A percentile compares a stretch with the other conserved stretches of the same genome.
Evolutionary conservation across 2,329 filamentous ascomycete genomes (phyloP).

Genomic region (Lecanicillium sp.): DNA sequence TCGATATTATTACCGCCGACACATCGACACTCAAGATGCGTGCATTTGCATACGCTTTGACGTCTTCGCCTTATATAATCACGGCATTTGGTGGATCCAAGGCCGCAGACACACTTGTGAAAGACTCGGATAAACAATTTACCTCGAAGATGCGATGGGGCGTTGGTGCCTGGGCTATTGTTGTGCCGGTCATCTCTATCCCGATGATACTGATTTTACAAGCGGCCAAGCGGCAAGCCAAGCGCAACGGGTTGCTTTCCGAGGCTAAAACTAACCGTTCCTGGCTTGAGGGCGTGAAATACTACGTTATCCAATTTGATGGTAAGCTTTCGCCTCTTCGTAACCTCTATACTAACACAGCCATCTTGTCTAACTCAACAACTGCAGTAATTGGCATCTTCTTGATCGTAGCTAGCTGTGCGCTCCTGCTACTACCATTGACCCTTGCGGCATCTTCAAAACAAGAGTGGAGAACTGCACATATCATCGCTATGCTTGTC

Average conservation of each 20-base stretch:
- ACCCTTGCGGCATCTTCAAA: conserved; percentile 36
- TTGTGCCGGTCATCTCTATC: conserved; percentile 36
- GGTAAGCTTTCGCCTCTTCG: too few species aligned
- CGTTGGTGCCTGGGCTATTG: conserved; percentile 50
- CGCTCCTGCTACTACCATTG: conserved; percentile 49
- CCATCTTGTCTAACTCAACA: too few species aligned
- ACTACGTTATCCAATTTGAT: conserved; percentile 16
- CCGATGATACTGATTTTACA: conserved; percentile 16
- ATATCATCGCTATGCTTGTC: conserved; percentile 39
- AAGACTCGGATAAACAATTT: background rate
- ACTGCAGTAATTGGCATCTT: conserved; percentile 33
- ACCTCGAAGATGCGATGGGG: conserved; percentile 21
- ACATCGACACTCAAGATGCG: conserved; percentile 22
- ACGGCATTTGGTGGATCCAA: conserved; percentile 23
- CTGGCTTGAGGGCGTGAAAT: conserved; percentile 29
- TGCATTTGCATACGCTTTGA: conserved; percentile 22
- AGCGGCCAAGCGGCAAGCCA: conserved; percentile 14
- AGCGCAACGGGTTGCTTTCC: conserved; percentile 11
- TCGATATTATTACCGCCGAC: conserved; percentile 24
- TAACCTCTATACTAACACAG: too few species aligned
- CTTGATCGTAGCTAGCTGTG: conserved; percentile 37
- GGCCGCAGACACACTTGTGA: conserved; percentile 15
- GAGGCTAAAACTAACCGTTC: conserved; percentile 26
- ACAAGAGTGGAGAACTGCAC: conserved; percentile 29
- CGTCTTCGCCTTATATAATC: conserved; percentile 25